Percentiles rank a stretch among this genome's conserved stretches.
Evolutionary conservation across 2,329 filamentous ascomycete genomes (phyloP).

Genomic region (Albifimbria verrucaria): DNA sequence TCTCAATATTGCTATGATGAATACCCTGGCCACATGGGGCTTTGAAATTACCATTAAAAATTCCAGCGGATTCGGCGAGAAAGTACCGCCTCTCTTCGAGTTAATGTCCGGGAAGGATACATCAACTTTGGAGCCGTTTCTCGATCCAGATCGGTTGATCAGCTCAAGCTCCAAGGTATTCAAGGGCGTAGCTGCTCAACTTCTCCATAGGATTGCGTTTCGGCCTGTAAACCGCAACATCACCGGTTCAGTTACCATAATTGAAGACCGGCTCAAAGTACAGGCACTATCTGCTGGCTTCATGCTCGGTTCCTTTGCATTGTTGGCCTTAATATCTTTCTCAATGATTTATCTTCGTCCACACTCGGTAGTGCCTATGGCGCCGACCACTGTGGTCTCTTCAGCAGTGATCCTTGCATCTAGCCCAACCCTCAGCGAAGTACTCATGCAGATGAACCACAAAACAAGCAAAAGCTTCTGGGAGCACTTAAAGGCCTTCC

Average conservation of each 20-base stretch:
- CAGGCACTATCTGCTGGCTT: constrained; percentile 11
- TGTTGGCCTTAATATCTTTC: constrained; percentile 9
- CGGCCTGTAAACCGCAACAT: neutral
- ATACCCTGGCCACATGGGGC: too few relatives aligned
- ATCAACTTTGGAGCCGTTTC: neutral
- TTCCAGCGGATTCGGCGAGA: neutral
- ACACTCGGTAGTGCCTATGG: constrained; percentile 8
- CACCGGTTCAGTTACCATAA: neutral
- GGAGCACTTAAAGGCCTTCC: too few relatives aligned
- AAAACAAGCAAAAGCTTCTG: constrained; percentile 5
- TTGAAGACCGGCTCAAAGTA: constrained; percentile 6
- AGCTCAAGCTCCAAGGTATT: neutral
- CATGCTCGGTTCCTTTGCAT: constrained; percentile 11
- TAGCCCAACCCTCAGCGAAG: constrained; percentile 7
- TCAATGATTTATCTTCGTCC: constrained; percentile 12
- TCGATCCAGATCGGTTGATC: neutral
- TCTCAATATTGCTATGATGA: too few relatives aligned
- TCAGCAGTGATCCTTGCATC: constrained; percentile 12
- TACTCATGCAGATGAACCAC: constrained; percentile 10
- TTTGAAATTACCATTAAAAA: too few relatives aligned
- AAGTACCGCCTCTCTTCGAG: neutral
- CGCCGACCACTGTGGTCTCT: constrained; percentile 10
- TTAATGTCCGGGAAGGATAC: neutral
- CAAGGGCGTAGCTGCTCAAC: neutral
- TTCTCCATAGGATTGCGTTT: neutral